Conservation (phyloP, 208 protist species). For the Kentomonas sorsogonicus region DNA sequence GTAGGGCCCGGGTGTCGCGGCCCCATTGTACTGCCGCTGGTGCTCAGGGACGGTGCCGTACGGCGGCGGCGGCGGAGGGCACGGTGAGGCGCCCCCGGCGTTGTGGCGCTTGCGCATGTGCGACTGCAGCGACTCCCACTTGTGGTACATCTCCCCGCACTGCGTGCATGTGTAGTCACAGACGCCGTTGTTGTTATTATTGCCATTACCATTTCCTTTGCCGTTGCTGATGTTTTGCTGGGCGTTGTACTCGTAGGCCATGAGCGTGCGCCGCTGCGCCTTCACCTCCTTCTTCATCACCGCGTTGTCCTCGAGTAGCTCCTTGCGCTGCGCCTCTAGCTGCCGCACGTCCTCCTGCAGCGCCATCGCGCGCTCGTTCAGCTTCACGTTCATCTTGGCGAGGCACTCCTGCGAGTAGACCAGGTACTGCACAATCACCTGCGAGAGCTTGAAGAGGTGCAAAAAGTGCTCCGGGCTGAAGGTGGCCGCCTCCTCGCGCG, state of each 20-base stretch:
- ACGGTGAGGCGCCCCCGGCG: conserved; percentile 6
- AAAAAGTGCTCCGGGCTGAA: conserved; percentile 82
- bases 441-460: conserved; percentile 78
- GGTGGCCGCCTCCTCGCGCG: conserved; percentile 80
- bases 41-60: not conserved
- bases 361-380: conserved; percentile 53
- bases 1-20: not conserved
- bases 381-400: conserved; percentile 71
- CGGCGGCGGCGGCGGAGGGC: not conserved
- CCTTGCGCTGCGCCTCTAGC: conserved; percentile 26
- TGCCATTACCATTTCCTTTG: not conserved
- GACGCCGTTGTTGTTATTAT: not conserved
- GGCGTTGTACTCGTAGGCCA: conserved; percentile 81
- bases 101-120: conserved; percentile 83
- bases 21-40: conserved; percentile 2
- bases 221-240: not conserved
- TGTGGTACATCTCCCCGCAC: conserved; percentile 78
- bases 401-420: conserved; percentile 85
- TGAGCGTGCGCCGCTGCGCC: conserved; percentile 67
- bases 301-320: conserved; percentile 49
- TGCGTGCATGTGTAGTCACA: conserved; percentile 37
- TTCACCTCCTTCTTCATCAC: conserved; percentile 80
- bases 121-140: conserved; percentile 83
- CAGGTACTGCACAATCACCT: conserved; percentile 87
- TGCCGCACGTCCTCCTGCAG: conserved; percentile 29